These are phyloP conservation scores for Ensete glaucum DNA, from an alignment of 176 grass and related monocot species.

Conservation along the genomic window DNA sequence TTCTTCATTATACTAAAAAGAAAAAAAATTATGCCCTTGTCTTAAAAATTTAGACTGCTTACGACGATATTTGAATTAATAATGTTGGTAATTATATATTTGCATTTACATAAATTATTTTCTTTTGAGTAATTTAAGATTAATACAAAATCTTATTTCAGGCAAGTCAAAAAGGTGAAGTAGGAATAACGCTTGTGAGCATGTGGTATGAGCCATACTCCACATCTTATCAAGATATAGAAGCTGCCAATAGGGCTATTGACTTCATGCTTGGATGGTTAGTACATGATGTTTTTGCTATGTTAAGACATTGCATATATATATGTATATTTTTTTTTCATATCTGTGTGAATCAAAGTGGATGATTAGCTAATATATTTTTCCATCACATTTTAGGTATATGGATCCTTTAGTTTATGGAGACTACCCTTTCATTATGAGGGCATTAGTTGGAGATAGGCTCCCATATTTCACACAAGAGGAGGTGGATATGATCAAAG, in stretches of 20 bases:
- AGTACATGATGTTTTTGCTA: neutral
- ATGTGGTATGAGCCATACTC: constrained; percentile 21
- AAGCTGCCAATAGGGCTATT: constrained; percentile 21
- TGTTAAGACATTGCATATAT: too few relatives aligned
- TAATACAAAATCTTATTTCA: neutral
- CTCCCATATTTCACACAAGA: neutral
- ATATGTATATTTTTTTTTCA: neutral
- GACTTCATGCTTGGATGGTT: constrained; percentile 36
- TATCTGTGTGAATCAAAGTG: neutral
- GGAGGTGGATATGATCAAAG: neutral
- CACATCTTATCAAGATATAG: neutral
- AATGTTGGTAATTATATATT: too few relatives aligned
- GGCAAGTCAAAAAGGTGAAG: constrained; percentile 21
- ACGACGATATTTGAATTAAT: too few relatives aligned
- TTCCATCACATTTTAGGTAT: neutral
- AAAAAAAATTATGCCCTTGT: too few relatives aligned
- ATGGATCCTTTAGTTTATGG: constrained; percentile 7
- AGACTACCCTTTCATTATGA: constrained; percentile 5
- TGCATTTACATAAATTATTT: too few relatives aligned
- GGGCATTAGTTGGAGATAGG: neutral
- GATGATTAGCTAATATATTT: too few relatives aligned
- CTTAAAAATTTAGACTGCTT: too few relatives aligned
- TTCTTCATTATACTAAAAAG: too few relatives aligned
- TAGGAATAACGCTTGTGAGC: constrained; percentile 28
- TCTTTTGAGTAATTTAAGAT: too few relatives aligned